Percentiles rank a stretch among this genome's conserved stretches.
phyloP scores from a whole-genome alignment of 2,329 filamentous ascomycete species.

The Pseudofabraea citricarpa region DNA sequence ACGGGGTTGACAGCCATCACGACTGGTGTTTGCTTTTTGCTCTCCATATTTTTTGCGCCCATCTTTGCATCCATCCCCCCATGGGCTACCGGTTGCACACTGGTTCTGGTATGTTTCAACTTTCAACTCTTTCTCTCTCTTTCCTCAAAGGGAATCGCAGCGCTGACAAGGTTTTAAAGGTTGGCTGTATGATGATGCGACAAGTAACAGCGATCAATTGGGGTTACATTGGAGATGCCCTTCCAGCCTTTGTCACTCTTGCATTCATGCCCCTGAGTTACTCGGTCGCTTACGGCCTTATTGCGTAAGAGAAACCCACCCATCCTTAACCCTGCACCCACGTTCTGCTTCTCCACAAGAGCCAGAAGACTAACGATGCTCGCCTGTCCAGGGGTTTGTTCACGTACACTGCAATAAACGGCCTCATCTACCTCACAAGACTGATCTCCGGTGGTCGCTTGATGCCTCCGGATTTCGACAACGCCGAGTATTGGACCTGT shows the following conservation, averaged over 20 bases:
- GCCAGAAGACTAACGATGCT: background rate
- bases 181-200: conserved; percentile 72
- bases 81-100: conserved; percentile 68
- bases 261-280: conserved; percentile 72
- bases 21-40: conserved; percentile 61
- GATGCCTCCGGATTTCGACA: conserved; percentile 42
- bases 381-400: conserved; percentile 38
- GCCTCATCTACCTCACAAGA: conserved; percentile 42
- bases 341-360: background rate
- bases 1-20: conserved; percentile 65
- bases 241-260: conserved; percentile 69
- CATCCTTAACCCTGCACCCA: too few relatives aligned
- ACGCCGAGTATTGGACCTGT: conserved; percentile 48
- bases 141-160: background rate
- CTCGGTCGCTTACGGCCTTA: conserved; percentile 69
- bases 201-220: conserved; percentile 70
- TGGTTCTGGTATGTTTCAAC: conserved; percentile 45
- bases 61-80: conserved; percentile 70
- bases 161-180: background rate
- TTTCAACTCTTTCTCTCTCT: background rate
- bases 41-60: conserved; percentile 67
- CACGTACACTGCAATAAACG: conserved; percentile 48
- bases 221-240: conserved; percentile 66
- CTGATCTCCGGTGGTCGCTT: conserved; percentile 38
- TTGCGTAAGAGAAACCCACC: too few relatives aligned